Evolutionary conservation across 371 early-diverging fungal genomes (phyloP).

Genomic region (Circinella umbellata): DNA sequence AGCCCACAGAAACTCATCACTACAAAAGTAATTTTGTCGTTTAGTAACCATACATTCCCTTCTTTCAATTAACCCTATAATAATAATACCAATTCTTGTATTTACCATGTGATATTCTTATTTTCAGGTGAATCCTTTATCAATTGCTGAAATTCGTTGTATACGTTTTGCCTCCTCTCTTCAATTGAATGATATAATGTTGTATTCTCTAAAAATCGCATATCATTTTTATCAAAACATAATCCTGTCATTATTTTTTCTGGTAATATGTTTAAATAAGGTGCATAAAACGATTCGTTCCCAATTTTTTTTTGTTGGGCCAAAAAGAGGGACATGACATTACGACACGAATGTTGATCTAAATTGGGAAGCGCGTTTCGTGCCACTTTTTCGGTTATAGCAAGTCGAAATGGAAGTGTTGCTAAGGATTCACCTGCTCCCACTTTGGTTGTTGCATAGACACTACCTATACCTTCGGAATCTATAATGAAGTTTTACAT

Average conservation of each 20-base stretch:
- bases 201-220: slow-evolving; percentile 53
- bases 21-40: slow-evolving; percentile 10
- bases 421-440: slow-evolving; percentile 35
- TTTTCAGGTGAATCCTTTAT: slow-evolving; percentile 32
- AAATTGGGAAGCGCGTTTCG: slow-evolving; percentile 41
- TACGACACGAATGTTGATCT: slow-evolving; percentile 35
- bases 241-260: slow-evolving; percentile 48
- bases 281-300: slow-evolving; percentile 49
- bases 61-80: too few relatives aligned
- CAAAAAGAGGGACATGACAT: slow-evolving; percentile 43
- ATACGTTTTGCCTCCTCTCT: slow-evolving; percentile 40
- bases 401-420: slow-evolving; percentile 45
- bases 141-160: slow-evolving; percentile 35
- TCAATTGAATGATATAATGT: slow-evolving; percentile 46
- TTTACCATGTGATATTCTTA: slow-evolving; percentile 9
- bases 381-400: slow-evolving; percentile 50
- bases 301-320: slow-evolving; percentile 39
- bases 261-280: slow-evolving; percentile 58
- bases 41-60: neutral
- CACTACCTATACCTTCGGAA: slow-evolving; percentile 48
- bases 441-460: slow-evolving; percentile 41
- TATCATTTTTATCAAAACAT: slow-evolving; percentile 48
- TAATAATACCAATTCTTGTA: too few relatives aligned
- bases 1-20: slow-evolving; percentile 67
- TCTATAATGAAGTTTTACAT: neutral